phyloP scores from a whole-genome alignment of 495 filamentous ascomycete genomes.

The Letharia columbiana region DNA sequence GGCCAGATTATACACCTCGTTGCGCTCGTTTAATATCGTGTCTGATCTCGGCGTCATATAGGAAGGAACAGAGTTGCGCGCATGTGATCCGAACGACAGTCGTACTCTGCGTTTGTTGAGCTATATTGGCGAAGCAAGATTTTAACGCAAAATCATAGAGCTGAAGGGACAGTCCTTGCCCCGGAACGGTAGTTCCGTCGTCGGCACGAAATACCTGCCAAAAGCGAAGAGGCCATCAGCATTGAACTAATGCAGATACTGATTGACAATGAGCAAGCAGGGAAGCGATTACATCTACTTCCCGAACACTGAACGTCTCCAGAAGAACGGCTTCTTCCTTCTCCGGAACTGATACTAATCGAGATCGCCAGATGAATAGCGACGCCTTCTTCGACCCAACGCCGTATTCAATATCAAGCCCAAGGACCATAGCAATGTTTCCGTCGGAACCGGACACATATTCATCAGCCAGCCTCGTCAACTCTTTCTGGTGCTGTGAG shows the following conservation, averaged over 20 bases:
- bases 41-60: not conserved
- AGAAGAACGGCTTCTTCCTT: too few relatives aligned
- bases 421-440: not conserved
- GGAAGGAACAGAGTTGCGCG: not conserved
- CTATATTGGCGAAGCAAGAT: not conserved
- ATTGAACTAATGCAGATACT: not conserved
- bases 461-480: conserved; percentile 7
- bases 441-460: conserved; percentile 7
- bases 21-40: not conserved
- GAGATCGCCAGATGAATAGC: not conserved
- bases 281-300: too few relatives aligned
- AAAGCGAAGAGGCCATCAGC: not conserved
- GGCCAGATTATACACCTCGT: not conserved
- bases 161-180: not conserved
- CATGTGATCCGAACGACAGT: not conserved
- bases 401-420: conserved; percentile 1
- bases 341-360: too few relatives aligned
- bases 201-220: not conserved
- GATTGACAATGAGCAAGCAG: not conserved
- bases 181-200: not conserved
- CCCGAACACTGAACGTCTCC: too few relatives aligned
- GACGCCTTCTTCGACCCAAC: not conserved
- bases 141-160: not conserved
- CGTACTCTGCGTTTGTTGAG: not conserved
- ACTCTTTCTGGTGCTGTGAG: not conserved